These are phyloP conservation scores for Suhomyces coccinellae DNA, from an alignment of 1,139 yeast species.

Conservation along the genomic window DNA sequence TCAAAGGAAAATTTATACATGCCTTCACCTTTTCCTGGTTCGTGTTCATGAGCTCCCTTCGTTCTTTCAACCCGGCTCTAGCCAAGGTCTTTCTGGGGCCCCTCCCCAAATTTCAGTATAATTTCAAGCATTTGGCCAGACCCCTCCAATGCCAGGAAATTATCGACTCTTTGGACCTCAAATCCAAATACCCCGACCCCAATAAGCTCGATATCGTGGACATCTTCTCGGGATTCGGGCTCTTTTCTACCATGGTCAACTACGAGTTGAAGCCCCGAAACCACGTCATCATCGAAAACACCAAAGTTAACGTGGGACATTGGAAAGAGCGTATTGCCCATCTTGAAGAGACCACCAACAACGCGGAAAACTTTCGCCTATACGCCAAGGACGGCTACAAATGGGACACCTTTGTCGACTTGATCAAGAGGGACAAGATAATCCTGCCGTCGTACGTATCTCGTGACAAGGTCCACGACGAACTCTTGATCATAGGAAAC, in stretches of 20 bases:
- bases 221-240: slow-evolving; percentile 58
- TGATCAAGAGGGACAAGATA: slow-evolving; percentile 44
- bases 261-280: slow-evolving; percentile 56
- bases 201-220: slow-evolving; percentile 61
- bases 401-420: slow-evolving; percentile 58
- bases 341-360: slow-evolving; percentile 24
- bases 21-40: not conserved
- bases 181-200: slow-evolving; percentile 40
- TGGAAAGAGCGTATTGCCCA: slow-evolving; percentile 28
- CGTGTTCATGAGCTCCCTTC: slow-evolving; percentile 8
- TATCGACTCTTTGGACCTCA: slow-evolving; percentile 44
- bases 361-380: slow-evolving; percentile 32
- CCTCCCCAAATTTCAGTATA: slow-evolving; percentile 26
- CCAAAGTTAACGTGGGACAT: slow-evolving; percentile 35
- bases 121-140: slow-evolving; percentile 23
- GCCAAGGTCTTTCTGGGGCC: slow-evolving; percentile 20
- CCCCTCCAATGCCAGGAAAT: slow-evolving; percentile 37
- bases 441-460: slow-evolving; percentile 42
- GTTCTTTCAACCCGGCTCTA: slow-evolving; percentile 37
- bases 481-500: slow-evolving; percentile 65
- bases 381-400: slow-evolving; percentile 54
- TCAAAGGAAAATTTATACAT: not conserved
- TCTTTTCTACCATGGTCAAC: slow-evolving; percentile 55
- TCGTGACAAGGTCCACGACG: slow-evolving; percentile 55
- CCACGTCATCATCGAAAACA: slow-evolving; percentile 59